Percentiles rank a stretch among this genome's conserved stretches.
Evolutionary conservation across 2,329 filamentous ascomycete genomes (phyloP).

Genomic region (Coniochaeta sp.): DNA sequence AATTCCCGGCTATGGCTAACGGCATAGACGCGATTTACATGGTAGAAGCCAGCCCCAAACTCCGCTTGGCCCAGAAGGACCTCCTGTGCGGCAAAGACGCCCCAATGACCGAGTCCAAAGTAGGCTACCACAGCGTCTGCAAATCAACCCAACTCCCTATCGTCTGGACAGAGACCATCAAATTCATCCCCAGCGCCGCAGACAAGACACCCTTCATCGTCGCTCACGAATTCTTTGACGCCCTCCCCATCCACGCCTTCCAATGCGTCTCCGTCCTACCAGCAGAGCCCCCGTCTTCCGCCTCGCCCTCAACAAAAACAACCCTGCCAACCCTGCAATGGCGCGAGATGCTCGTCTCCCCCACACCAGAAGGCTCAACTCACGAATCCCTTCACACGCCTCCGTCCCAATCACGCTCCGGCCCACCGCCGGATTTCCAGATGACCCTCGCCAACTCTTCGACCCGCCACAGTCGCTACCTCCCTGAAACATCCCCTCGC

Average conservation of each 20-base stretch:
- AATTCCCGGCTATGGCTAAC: slow-evolving; percentile 70
- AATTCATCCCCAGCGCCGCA: slow-evolving; percentile 64
- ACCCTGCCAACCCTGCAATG: slow-evolving; percentile 49
- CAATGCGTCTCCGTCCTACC: slow-evolving; percentile 55
- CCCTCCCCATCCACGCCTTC: slow-evolving; percentile 92
- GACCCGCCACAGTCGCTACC: slow-evolving; percentile 77
- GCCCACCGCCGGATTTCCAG: slow-evolving; percentile 74
- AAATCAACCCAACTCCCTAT: slow-evolving; percentile 69
- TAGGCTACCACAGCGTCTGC: slow-evolving; percentile 66
- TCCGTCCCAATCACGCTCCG: slow-evolving; percentile 38
- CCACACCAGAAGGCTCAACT: slow-evolving; percentile 49
- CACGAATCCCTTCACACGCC: slow-evolving; percentile 48
- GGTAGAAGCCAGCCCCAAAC: slow-evolving; percentile 81
- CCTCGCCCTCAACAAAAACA: slow-evolving; percentile 30
- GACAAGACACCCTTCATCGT: slow-evolving; percentile 83
- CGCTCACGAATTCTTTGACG: slow-evolving; percentile 98
- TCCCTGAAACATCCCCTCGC: slow-evolving; percentile 74
- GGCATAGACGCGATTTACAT: slow-evolving; percentile 86
- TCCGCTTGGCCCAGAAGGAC: slow-evolving; percentile 71
- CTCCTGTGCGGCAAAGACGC: slow-evolving; percentile 71
- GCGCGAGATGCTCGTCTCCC: slow-evolving; percentile 75
- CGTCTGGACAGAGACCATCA: slow-evolving; percentile 84
- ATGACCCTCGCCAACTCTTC: slow-evolving; percentile 67
- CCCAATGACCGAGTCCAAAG: slow-evolving; percentile 60
- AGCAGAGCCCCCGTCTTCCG: slow-evolving; percentile 18